Evolutionary conservation across 2,329 filamentous ascomycete species (phyloP).

Genomic region (Aspergillus eucalypticola): DNA sequence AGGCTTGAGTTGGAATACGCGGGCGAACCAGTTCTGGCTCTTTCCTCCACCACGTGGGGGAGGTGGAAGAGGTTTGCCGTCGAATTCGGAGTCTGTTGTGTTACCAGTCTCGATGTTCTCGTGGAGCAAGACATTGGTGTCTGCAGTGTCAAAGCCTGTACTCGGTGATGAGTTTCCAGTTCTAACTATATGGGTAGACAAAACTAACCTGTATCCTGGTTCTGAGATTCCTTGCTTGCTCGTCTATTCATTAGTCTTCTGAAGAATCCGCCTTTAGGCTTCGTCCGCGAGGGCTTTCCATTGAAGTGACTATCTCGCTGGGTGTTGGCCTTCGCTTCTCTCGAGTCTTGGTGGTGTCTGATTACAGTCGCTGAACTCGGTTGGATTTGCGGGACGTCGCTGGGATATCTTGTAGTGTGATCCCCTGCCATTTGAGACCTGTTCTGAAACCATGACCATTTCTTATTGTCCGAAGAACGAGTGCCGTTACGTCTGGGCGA

Average conservation of each 20-base stretch:
- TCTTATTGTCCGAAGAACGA: constrained; percentile 37
- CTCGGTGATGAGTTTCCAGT: neutral
- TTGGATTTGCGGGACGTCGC: constrained; percentile 26
- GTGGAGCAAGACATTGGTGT: constrained; percentile 16
- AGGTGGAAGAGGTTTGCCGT: constrained; percentile 14
- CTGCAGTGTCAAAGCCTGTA: constrained; percentile 10
- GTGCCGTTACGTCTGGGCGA: constrained; percentile 31
- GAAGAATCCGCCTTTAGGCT: constrained; percentile 50
- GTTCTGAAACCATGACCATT: constrained; percentile 51
- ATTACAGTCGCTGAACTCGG: constrained; percentile 29
- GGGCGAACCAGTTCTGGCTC: constrained; percentile 83
- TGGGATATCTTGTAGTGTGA: constrained; percentile 20
- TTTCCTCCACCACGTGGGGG: constrained; percentile 21
- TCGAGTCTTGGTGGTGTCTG: constrained; percentile 28
- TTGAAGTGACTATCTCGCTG: neutral
- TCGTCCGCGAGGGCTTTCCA: constrained; percentile 20
- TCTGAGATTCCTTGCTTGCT: constrained; percentile 36
- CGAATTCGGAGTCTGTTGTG: constrained; percentile 20
- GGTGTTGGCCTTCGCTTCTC: constrained; percentile 10
- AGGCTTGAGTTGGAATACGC: constrained; percentile 86
- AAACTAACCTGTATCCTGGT: constrained; percentile 42
- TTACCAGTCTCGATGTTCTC: constrained; percentile 19
- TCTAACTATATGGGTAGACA: neutral
- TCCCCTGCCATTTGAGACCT: constrained; percentile 32
- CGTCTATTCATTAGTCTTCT: constrained; percentile 56